Conservation (phyloP, 2,329 filamentous ascomycete species). For the Cryphonectria parasitica region DNA sequence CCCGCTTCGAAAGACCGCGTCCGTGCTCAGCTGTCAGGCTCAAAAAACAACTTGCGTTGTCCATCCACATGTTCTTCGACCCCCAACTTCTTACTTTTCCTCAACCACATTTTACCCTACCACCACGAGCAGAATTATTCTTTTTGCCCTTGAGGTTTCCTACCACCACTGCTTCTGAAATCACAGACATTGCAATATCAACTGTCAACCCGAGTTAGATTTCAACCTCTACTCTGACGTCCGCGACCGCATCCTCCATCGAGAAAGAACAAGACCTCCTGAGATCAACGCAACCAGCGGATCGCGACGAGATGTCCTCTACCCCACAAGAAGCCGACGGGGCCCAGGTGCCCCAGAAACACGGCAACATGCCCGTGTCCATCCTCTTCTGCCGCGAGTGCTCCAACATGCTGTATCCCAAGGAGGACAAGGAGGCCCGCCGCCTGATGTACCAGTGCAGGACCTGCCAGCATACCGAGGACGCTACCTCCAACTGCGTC, state of each 20-base stretch:
- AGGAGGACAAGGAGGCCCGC: constrained; percentile 84
- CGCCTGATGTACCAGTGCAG: constrained; percentile 94
- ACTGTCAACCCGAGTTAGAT: background rate
- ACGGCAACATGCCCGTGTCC: constrained; percentile 77
- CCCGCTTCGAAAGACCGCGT: background rate
- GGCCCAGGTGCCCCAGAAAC: constrained; percentile 48
- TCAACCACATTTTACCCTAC: background rate
- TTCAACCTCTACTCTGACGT: background rate
- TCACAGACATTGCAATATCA: background rate
- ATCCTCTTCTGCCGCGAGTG: constrained; percentile 99
- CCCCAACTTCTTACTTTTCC: background rate
- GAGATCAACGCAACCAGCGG: background rate
- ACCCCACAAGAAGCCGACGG: constrained; percentile 57
- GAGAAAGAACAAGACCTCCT: background rate
- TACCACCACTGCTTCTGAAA: background rate
- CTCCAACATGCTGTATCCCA: constrained; percentile 97
- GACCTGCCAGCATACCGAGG: constrained; percentile 90
- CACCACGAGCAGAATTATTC: background rate
- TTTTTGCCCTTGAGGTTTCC: background rate
- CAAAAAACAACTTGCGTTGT: background rate
- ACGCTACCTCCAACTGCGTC: constrained; percentile 85
- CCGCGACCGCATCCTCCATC: constrained; percentile 10
- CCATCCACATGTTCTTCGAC: too few species aligned
- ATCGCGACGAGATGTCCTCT: constrained; percentile 51
- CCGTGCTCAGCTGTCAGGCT: background rate